Evolutionary conservation across 1,284 basidiomycete species (phyloP), one percentile per base, ranked within the genome.

Genomic region (Agroathelia rolfsii): DNA sequence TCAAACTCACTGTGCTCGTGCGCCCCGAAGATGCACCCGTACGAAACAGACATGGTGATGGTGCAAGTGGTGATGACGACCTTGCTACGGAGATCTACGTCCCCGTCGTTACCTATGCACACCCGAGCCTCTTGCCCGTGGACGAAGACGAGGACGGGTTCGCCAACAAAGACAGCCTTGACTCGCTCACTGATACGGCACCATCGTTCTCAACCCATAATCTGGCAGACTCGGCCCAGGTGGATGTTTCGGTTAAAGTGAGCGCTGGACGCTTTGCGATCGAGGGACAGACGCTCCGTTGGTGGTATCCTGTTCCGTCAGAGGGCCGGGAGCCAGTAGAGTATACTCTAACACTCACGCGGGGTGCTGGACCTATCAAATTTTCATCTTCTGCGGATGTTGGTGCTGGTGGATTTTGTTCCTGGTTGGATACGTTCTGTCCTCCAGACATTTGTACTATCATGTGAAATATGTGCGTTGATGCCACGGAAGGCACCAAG

Each of bases 61-160:
- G 25, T 6, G 25, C 25, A 11, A 12, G 25, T 15, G 25, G 25
- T 5, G 25, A 26, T 15, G 56, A 58, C 6, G 58, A 56, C 15
- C 54, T 75, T 2, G 66, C 75, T 8, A 94, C 88, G 7, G 88
- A 93, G 64, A 79, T 95, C 11, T 96, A 73, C 51, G 53, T 95
- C 1, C 92, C 92, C 1, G 66, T 87, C 33, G 74, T 93, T n/a
- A 90, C 95, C 54, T 96, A 77, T 48, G 89, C 86, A 3, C 63
- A 35, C 12, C 10, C 3, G 11, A 33, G 28, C 13, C n/a, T 14
- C 25, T 17, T 21, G 22, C 6, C 31, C 24, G 16, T 24, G 16
- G 20, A 36, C 14, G 29, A 24, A 14, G 10, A 30, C 6, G 35
- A 40, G 4, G 39, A n/a, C n/a, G n/a, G n/a, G n/a, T n/a, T n/a